Conservation (phyloP, 495 filamentous ascomycete genomes). For the Penicillium nucicola region DNA sequence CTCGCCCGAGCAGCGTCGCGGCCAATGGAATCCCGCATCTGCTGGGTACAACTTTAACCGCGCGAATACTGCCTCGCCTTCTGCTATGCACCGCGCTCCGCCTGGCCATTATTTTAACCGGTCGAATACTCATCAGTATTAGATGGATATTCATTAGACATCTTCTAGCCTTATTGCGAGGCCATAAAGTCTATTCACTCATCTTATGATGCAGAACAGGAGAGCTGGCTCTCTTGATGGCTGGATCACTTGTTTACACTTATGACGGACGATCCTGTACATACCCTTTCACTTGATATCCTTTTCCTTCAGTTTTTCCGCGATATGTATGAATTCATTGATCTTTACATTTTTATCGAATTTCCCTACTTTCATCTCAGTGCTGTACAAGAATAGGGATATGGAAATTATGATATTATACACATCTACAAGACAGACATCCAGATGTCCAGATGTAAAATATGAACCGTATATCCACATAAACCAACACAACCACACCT, state of each 20-base stretch:
- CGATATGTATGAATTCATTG: not conserved
- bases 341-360: not conserved
- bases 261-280: slow-evolving; percentile 19
- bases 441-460: too few species aligned
- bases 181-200: not conserved
- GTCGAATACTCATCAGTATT: slow-evolving; percentile 24
- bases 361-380: too few species aligned
- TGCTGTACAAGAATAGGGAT: too few species aligned
- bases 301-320: not conserved
- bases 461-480: too few species aligned
- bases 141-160: not conserved
- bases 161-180: not conserved
- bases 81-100: slow-evolving; percentile 20
- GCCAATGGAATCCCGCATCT: slow-evolving; percentile 4
- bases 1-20: slow-evolving; percentile 1
- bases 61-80: slow-evolving; percentile 22
- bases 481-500: too few species aligned
- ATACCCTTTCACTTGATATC: slow-evolving; percentile 17
- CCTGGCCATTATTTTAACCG: slow-evolving; percentile 24
- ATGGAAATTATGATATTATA: too few species aligned
- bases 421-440: too few species aligned
- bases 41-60: slow-evolving; percentile 17
- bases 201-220: slow-evolving; percentile 12
- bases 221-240: slow-evolving; percentile 25
- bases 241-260: slow-evolving; percentile 14